A percentile compares a stretch with the other conserved stretches of the same genome.
Evolutionary conservation across 2,329 filamentous ascomycete genomes (phyloP).

Genomic region (Aspergillus fijiensis): DNA sequence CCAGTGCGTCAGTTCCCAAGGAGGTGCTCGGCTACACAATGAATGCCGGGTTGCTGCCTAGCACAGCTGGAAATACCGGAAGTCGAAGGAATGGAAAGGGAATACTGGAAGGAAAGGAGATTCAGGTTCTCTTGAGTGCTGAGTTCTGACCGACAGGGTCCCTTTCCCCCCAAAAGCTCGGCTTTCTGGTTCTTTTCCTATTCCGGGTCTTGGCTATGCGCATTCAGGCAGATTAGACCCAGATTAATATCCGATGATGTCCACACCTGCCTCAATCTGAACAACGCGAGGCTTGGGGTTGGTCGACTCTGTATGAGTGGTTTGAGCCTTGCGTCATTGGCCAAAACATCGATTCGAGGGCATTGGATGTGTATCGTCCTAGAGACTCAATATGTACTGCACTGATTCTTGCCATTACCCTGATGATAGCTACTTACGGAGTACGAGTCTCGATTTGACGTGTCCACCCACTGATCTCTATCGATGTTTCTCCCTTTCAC

Average conservation of each 20-base stretch:
- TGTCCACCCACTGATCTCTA: no score
- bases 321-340: neutral
- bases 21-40: neutral
- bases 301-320: neutral
- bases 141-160: neutral
- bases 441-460: no score
- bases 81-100: neutral
- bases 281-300: neutral
- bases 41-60: neutral
- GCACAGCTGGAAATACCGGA: neutral
- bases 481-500: neutral
- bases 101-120: no score
- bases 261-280: neutral
- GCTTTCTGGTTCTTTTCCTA: neutral
- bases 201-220: neutral
- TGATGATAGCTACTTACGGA: no score
- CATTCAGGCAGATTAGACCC: slow-evolving; percentile 6
- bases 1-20: neutral
- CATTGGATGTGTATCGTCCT: neutral
- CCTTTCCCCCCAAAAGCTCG: neutral
- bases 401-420: no score
- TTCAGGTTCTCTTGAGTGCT: neutral
- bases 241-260: slow-evolving; percentile 14
- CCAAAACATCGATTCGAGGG: neutral
- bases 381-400: no score